Conservation (phyloP, 1,139 yeast genomes). For the Kodamaea alishanica region DNA sequence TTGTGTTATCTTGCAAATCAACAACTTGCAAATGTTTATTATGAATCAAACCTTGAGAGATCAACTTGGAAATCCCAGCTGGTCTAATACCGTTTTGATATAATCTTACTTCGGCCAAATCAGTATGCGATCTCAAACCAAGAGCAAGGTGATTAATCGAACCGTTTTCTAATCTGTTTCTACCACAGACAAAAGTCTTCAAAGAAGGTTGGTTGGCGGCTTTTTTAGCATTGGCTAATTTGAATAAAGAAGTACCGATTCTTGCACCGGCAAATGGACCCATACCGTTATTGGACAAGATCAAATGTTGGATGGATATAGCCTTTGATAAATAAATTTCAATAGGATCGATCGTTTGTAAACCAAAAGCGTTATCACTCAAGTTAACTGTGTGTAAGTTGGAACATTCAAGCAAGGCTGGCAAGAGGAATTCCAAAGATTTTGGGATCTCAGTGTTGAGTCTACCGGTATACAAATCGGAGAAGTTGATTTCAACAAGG, state of each 20-base stretch:
- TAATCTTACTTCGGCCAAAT: slow-evolving; percentile 69
- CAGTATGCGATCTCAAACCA: slow-evolving; percentile 71
- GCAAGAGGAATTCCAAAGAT: slow-evolving; percentile 67
- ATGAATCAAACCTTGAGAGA: slow-evolving; percentile 65
- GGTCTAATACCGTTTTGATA: slow-evolving; percentile 98
- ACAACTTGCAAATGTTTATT: slow-evolving; percentile 61
- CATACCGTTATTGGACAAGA: slow-evolving; percentile 91
- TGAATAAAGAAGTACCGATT: slow-evolving; percentile 79
- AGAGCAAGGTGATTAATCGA: slow-evolving; percentile 75
- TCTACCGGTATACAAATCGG: slow-evolving; percentile 93
- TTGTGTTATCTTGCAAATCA: slow-evolving; percentile 93
- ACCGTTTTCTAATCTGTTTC: slow-evolving; percentile 95
- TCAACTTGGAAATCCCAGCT: slow-evolving; percentile 74
- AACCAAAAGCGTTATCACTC: slow-evolving; percentile 95
- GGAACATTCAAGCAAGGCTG: slow-evolving; percentile 66
- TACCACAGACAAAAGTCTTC: slow-evolving; percentile 89
- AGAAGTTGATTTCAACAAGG: slow-evolving; percentile 68
- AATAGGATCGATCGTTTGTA: slow-evolving; percentile 88
- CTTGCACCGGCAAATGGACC: slow-evolving; percentile 97
- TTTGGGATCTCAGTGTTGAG: slow-evolving; percentile 91
- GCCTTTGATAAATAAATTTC: slow-evolving; percentile 76
- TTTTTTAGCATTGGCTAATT: slow-evolving; percentile 63
- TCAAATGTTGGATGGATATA: slow-evolving; percentile 75
- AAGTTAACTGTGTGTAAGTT: slow-evolving; percentile 71
- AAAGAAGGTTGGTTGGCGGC: slow-evolving; percentile 42